These are phyloP conservation scores for Plasmodium vinckei DNA, from an alignment of 169 alveolate genomes.

Conservation along the genomic window DNA sequence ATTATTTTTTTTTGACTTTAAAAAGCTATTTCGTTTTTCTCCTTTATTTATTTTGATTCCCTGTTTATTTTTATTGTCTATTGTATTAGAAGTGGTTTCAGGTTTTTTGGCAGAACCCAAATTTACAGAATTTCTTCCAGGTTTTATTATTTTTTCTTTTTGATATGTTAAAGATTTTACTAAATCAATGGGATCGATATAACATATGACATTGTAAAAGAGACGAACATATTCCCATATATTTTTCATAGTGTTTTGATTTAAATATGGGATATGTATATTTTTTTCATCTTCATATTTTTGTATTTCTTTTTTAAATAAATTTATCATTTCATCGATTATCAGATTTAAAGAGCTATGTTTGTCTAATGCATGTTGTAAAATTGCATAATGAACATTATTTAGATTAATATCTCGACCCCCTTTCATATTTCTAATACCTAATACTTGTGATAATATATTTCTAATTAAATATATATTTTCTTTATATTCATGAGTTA, in stretches of 20 bases:
- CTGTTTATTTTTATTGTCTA: not conserved
- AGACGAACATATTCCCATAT: conserved; percentile 70
- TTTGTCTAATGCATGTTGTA: conserved; percentile 30
- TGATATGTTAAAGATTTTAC: conserved; percentile 53
- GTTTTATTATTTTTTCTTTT: not conserved
- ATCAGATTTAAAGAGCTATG: conserved; percentile 43
- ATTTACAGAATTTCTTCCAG: not conserved
- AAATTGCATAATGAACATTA: conserved; percentile 50
- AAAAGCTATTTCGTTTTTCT: conserved; percentile 4
- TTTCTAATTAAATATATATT: conserved; percentile 34
- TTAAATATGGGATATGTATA: conserved; percentile 57
- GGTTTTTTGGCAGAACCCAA: not conserved
- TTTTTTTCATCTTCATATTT: conserved; percentile 58
- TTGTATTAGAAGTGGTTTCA: not conserved
- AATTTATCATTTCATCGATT: conserved; percentile 46
- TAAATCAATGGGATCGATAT: conserved; percentile 71
- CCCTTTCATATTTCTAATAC: conserved; percentile 23
- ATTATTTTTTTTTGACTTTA: conserved; percentile 30
- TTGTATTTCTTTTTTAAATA: conserved; percentile 57
- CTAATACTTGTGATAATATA: conserved; percentile 50
- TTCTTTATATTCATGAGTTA: conserved; percentile 24
- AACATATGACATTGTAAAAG: conserved; percentile 55
- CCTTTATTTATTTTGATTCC: not conserved
- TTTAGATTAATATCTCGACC: conserved; percentile 15
- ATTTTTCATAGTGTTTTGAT: conserved; percentile 48